Evolutionary conservation across 2,329 filamentous ascomycete species (phyloP).

Genomic region (Dactylellina parvicollis): DNA sequence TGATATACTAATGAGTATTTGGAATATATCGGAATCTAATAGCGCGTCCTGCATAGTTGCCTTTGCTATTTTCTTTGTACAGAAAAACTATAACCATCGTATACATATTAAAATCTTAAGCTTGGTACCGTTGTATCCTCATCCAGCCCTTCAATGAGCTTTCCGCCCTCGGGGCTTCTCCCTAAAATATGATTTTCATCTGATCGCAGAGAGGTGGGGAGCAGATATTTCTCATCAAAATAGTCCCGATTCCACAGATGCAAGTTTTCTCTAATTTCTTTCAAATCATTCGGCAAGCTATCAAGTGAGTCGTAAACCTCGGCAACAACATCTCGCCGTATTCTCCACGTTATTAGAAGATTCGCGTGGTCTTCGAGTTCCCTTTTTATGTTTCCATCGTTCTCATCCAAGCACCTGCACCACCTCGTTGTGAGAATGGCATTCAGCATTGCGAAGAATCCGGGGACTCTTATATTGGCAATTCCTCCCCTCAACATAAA

Average conservation of each 20-base stretch:
- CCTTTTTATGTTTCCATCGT: neutral
- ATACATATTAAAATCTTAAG: too few relatives aligned
- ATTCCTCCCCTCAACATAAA: constrained; percentile 1
- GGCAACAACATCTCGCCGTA: neutral
- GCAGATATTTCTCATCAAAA: constrained; percentile 23
- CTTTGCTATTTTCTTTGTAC: too few relatives aligned
- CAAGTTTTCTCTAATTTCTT: constrained; percentile 11
- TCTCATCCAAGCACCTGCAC: neutral
- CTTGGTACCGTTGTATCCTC: too few relatives aligned
- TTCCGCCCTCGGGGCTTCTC: neutral
- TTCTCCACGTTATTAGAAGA: constrained; percentile 26
- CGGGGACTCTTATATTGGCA: constrained; percentile 1
- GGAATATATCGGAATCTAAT: too few relatives aligned
- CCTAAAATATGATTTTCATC: too few relatives aligned
- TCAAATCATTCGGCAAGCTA: constrained; percentile 17
- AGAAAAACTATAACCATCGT: too few relatives aligned
- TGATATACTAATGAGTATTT: too few relatives aligned
- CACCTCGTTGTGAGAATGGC: constrained; percentile 16
- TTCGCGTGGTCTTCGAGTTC: constrained; percentile 26
- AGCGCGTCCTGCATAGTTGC: too few relatives aligned
- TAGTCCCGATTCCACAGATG: constrained; percentile 4
- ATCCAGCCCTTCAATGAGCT: too few relatives aligned
- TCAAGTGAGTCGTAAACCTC: constrained; percentile 5
- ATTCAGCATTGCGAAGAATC: constrained; percentile 31
- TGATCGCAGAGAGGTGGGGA: neutral